phyloP scores from a whole-genome alignment of 2,329 filamentous ascomycete species.

The Diatrype stigma region DNA sequence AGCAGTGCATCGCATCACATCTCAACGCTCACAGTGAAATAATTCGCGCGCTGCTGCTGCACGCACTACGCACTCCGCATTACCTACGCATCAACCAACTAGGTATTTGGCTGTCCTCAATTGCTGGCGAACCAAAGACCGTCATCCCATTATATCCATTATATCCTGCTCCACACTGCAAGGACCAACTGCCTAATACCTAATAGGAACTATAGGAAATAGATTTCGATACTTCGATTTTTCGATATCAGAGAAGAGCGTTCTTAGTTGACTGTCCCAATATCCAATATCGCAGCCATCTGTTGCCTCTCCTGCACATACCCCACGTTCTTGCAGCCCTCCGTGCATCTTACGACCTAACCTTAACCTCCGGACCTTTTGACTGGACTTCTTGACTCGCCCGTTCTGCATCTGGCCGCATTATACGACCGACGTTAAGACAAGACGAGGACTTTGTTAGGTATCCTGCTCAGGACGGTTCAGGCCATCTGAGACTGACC shows the following conservation, averaged over 20 bases:
- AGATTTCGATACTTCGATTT: too few species aligned
- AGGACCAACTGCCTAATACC: not conserved
- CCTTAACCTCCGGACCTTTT: constrained; percentile 1
- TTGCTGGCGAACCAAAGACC: too few species aligned
- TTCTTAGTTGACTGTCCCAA: not conserved
- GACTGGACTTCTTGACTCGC: not conserved
- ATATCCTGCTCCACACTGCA: not conserved
- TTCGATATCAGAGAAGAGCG: not conserved
- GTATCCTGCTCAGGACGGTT: constrained; percentile 7
- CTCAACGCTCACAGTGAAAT: too few species aligned
- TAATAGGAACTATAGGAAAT: not conserved
- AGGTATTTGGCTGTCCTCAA: too few species aligned
- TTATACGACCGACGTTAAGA: not conserved
- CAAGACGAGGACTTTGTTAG: too few species aligned
- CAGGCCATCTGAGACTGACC: constrained; percentile 9
- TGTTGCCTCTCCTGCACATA: constrained; percentile 28
- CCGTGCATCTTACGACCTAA: constrained; percentile 7
- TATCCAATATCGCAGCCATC: not conserved
- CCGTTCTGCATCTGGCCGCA: constrained; percentile 1
- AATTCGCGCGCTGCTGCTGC: too few species aligned
- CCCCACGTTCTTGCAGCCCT: constrained; percentile 32
- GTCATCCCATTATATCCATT: too few species aligned
- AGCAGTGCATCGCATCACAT: too few species aligned
- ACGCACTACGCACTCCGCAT: too few species aligned
- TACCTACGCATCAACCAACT: too few species aligned